Percentiles rank a stretch among this genome's conserved stretches.
Conservation (phyloP, 2,329 filamentous ascomycete species). For the Lasiodiplodia theobromae region DNA sequence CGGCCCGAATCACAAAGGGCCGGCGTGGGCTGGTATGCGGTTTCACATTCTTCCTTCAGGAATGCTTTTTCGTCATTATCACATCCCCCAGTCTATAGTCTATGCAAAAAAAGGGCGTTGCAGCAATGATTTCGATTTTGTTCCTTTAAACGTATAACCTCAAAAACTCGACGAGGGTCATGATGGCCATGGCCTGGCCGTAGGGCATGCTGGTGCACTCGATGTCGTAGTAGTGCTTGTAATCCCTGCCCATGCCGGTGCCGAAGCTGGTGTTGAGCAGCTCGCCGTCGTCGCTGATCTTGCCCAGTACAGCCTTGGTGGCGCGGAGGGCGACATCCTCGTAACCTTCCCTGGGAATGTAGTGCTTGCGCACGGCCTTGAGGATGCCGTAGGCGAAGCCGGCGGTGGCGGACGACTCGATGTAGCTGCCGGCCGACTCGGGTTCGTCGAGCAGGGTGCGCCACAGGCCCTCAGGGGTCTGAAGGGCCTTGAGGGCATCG, state of each 20-base stretch:
- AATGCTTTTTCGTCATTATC: background rate
- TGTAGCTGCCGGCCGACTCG: slow-evolving; percentile 72
- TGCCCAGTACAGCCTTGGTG: slow-evolving; percentile 69
- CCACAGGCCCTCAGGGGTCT: slow-evolving; percentile 72
- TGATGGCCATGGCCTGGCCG: slow-evolving; percentile 84
- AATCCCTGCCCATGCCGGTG: slow-evolving; percentile 74
- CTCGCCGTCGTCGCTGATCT: slow-evolving; percentile 72
- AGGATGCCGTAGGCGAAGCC: slow-evolving; percentile 83
- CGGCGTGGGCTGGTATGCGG: slow-evolving; percentile 13
- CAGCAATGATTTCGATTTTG: background rate
- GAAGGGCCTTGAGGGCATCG: slow-evolving; percentile 66
- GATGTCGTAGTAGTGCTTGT: slow-evolving; percentile 82
- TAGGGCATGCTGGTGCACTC: slow-evolving; percentile 82
- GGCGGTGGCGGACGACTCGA: slow-evolving; percentile 79
- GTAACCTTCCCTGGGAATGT: slow-evolving; percentile 68
- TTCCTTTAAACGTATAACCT: slow-evolving; percentile 55
- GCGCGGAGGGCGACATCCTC: slow-evolving; percentile 69
- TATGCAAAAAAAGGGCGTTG: slow-evolving; percentile 3
- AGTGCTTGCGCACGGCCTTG: slow-evolving; percentile 74
- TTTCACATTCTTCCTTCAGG: slow-evolving; percentile 2
- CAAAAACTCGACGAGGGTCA: slow-evolving; percentile 78
- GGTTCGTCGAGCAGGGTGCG: slow-evolving; percentile 75
- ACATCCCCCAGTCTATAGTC: slow-evolving; percentile 18
- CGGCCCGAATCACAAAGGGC: slow-evolving; percentile 8
- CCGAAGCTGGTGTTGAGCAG: slow-evolving; percentile 78